Percentiles rank a stretch among this genome's conserved stretches.
phyloP scores from a whole-genome alignment of 75 land plant species.

The Azolla pinnata region DNA sequence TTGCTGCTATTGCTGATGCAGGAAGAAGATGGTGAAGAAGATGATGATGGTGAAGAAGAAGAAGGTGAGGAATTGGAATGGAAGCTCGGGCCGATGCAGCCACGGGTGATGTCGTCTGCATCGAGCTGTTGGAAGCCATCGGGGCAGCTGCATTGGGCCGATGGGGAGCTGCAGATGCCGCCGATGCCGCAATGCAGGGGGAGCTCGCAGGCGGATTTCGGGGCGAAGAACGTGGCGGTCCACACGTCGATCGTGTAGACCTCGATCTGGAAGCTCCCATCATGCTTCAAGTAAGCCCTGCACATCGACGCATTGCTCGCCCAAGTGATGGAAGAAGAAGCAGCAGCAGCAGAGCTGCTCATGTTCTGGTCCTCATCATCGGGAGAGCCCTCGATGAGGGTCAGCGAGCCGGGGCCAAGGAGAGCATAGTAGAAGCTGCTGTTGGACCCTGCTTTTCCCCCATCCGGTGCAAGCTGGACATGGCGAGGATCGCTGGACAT shows the following conservation, averaged over 20 bases:
- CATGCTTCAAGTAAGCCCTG: not conserved
- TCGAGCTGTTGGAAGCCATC: not conserved
- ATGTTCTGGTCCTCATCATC: no score
- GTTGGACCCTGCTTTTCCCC: no score
- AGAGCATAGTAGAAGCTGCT: no score
- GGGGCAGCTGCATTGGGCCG: conserved; percentile 2
- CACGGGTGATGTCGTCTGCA: not conserved
- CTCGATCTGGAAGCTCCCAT: conserved; percentile 1
- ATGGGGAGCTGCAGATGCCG: conserved; percentile 11
- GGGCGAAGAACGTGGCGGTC: not conserved
- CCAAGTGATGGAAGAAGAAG: not conserved
- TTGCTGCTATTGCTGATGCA: no score
- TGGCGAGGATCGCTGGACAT: no score
- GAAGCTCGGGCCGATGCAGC: no score
- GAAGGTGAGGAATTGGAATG: not conserved
- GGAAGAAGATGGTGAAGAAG: no score
- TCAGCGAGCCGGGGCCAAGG: no score
- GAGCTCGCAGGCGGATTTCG: not conserved
- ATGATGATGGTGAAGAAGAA: not conserved
- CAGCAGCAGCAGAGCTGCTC: no score
- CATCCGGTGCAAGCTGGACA: no score
- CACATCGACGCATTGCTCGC: not conserved
- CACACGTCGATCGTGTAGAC: conserved; percentile 1
- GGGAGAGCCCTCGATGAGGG: no score
- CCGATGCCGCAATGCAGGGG: conserved; percentile 10